These are phyloP conservation scores for Bretziella fagacearum DNA, from an alignment of 2,329 filamentous ascomycete species.

Conservation along the genomic window DNA sequence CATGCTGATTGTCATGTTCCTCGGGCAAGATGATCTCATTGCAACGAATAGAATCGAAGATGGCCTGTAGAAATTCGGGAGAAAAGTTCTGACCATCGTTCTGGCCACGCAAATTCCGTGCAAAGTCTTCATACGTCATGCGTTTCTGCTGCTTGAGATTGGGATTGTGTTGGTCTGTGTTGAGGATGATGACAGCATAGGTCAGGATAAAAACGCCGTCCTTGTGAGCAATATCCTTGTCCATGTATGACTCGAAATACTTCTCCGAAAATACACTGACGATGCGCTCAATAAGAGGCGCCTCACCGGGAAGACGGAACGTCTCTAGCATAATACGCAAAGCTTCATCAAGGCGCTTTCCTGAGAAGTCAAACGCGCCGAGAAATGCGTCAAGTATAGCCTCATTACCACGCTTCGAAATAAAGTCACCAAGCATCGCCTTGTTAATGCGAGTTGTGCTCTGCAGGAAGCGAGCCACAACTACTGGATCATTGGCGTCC, in stretches of 20 bases:
- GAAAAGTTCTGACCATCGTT: constrained; percentile 77
- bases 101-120: constrained; percentile 75
- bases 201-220: constrained; percentile 82
- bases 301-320: constrained; percentile 88
- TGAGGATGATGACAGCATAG: constrained; percentile 94
- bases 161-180: constrained; percentile 92
- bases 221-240: constrained; percentile 56
- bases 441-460: constrained; percentile 82
- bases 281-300: constrained; percentile 81
- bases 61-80: constrained; percentile 63
- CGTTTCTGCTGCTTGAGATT: constrained; percentile 64
- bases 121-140: constrained; percentile 73
- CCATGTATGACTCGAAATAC: constrained; percentile 57
- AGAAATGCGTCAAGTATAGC: constrained; percentile 71
- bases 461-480: constrained; percentile 72
- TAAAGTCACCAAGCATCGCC: constrained; percentile 74
- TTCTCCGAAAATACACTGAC: constrained; percentile 74
- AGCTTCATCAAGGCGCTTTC: constrained; percentile 78
- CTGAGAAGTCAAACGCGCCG: constrained; percentile 70
- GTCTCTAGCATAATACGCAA: constrained; percentile 72
- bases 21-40: constrained; percentile 95
- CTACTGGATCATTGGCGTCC: constrained; percentile 53
- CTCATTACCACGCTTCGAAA: constrained; percentile 83
- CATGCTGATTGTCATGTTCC: constrained; percentile 91
- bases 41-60: constrained; percentile 78